Conservation (phyloP, 1,284 basidiomycete species). For the Boletus subluridellus region DNA sequence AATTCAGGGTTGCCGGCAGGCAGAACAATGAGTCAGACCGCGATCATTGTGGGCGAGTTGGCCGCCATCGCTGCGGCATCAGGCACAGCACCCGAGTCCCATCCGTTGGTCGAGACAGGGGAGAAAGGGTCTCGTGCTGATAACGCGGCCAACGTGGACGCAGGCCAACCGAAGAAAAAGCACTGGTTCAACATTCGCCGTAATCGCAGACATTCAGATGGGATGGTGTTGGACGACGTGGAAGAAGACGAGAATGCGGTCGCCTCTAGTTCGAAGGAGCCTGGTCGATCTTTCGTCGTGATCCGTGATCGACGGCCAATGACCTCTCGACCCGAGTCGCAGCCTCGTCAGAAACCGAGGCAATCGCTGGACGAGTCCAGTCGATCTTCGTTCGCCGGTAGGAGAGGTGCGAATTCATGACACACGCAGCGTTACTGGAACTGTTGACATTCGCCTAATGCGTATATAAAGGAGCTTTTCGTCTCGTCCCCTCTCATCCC, state of each 20-base stretch:
- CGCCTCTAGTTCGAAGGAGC: constrained; percentile 31
- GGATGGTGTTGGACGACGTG: constrained; percentile 32
- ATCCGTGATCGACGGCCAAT: constrained; percentile 52
- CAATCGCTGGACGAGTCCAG: constrained; percentile 33
- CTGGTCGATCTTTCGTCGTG: constrained; percentile 62
- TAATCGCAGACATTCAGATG: constrained; percentile 59
- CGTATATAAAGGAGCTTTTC: constrained; percentile 10
- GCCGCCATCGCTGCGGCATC: constrained; percentile 18
- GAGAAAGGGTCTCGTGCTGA: constrained; percentile 19
- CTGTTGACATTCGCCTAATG: constrained; percentile 17
- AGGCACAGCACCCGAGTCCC: constrained; percentile 16
- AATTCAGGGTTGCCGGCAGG: constrained; percentile 52
- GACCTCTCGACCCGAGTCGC: constrained; percentile 33
- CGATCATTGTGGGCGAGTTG: constrained; percentile 50
- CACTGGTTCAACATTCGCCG: constrained; percentile 66
- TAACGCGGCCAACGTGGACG: constrained; percentile 34
- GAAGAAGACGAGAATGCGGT: constrained; percentile 36
- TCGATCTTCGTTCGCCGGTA: constrained; percentile 36
- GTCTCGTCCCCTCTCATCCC: not conserved
- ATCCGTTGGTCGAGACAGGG: constrained; percentile 18
- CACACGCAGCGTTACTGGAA: not conserved
- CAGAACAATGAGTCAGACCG: constrained; percentile 76
- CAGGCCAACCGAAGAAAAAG: constrained; percentile 52
- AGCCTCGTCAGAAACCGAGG: constrained; percentile 22
- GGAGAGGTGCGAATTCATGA: constrained; percentile 30